phyloP scores from a whole-genome alignment of 192 early-diverging fungal species.

The Coemansia umbellata region DNA sequence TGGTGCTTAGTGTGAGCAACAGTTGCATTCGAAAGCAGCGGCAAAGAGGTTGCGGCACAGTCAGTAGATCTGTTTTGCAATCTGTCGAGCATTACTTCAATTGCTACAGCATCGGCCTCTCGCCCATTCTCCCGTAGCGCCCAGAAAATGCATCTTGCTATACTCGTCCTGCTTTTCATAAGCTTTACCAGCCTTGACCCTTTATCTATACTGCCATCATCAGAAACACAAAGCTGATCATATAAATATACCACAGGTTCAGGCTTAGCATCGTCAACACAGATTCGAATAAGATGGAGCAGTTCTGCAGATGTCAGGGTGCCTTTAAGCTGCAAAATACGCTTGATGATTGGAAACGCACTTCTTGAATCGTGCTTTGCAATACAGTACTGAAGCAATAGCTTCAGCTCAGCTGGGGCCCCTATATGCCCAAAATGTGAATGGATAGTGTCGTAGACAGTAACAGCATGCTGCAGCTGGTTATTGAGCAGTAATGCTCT shows the following conservation, averaged over 20 bases:
- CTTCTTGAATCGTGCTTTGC: not conserved
- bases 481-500: conserved; percentile 16
- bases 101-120: not conserved
- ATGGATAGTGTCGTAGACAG: conserved; percentile 11
- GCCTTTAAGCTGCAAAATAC: conserved; percentile 8
- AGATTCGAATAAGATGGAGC: conserved; percentile 1
- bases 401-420: not conserved
- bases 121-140: not conserved
- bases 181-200: not conserved
- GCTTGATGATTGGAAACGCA: not conserved
- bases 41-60: not conserved
- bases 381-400: conserved; percentile 9
- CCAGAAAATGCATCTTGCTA: not conserved
- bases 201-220: not conserved
- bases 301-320: conserved; percentile 8
- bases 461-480: conserved; percentile 12
- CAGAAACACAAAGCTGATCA: not conserved
- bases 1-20: not conserved
- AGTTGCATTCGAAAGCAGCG: not conserved
- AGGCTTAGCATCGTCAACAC: not conserved
- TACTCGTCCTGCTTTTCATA: not conserved
- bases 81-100: not conserved
- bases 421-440: conserved; percentile 3
- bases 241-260: not conserved
- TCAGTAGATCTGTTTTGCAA: not conserved